Evolutionary conservation across 257 asterid species (phyloP).

Genomic region (Solanum appendiculatum): DNA sequence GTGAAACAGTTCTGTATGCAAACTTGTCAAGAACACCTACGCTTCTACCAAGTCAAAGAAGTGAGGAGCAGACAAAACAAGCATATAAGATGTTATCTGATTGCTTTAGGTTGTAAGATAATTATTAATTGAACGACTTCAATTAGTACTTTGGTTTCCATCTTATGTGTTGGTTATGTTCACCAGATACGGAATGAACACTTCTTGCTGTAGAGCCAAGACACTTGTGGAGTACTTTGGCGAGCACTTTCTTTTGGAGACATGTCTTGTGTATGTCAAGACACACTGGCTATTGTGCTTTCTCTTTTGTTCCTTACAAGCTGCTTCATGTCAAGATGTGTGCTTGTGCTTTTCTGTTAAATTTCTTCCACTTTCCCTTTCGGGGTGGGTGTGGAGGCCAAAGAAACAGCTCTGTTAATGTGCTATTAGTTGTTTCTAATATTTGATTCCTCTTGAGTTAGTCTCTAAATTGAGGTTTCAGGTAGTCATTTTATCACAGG

Average conservation of each 20-base stretch:
- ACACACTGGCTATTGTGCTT: neutral
- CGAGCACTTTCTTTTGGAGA: constrained; percentile 50
- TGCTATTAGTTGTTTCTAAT: neutral
- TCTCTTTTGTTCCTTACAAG: neutral
- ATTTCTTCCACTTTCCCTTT: neutral
- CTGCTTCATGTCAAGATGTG: neutral
- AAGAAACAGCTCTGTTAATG: neutral
- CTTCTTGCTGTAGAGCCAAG: constrained; percentile 59
- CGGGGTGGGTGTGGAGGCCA: neutral
- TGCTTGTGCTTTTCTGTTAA: neutral
- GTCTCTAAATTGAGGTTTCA: neutral
- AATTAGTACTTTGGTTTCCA: neutral
- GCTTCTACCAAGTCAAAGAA: constrained; percentile 65
- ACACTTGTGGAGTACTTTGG: constrained; percentile 73
- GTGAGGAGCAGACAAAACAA: constrained; percentile 63
- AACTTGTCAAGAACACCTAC: constrained; percentile 50
- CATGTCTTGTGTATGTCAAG: constrained; percentile 49
- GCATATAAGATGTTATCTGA: constrained; percentile 68
- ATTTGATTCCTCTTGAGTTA: neutral
- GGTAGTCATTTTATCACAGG: neutral
- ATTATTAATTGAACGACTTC: neutral
- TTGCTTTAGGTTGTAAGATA: constrained; percentile 54
- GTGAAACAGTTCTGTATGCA: constrained; percentile 57
- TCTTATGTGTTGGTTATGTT: constrained; percentile 4
- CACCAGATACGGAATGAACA: constrained; percentile 62